These are phyloP conservation scores for Sphaerosporella brunnea DNA, from an alignment of 495 filamentous ascomycete species.

Conservation along the genomic window DNA sequence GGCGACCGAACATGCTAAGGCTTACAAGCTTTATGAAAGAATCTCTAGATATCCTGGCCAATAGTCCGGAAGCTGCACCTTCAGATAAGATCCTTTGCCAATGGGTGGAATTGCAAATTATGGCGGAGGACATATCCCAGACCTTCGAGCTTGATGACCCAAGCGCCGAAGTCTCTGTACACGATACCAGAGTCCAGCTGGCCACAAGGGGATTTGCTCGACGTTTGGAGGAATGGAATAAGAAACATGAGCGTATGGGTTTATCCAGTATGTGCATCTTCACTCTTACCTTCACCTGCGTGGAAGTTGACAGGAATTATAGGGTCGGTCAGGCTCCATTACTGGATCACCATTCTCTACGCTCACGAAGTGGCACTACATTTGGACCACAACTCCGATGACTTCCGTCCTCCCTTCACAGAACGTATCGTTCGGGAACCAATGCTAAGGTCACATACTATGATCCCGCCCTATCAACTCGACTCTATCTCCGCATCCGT, in stretches of 20 bases:
- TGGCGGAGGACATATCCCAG: slow-evolving; percentile 62
- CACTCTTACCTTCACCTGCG: not conserved
- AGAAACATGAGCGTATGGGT: not conserved
- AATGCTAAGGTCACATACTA: slow-evolving; percentile 24
- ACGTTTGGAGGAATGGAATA: slow-evolving; percentile 51
- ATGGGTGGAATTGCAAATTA: slow-evolving; percentile 56
- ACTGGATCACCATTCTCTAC: slow-evolving; percentile 55
- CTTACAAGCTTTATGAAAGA: slow-evolving; percentile 79
- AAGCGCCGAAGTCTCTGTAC: slow-evolving; percentile 42
- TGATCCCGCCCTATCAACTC: slow-evolving; percentile 46
- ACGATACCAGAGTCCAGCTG: slow-evolving; percentile 57
- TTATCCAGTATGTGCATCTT: not conserved
- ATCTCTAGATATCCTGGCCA: slow-evolving; percentile 55
- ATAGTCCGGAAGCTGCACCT: slow-evolving; percentile 47
- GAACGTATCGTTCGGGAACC: slow-evolving; percentile 30
- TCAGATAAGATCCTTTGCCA: slow-evolving; percentile 59
- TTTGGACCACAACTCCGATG: slow-evolving; percentile 46
- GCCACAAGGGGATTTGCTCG: slow-evolving; percentile 58
- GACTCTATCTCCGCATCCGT: slow-evolving; percentile 55
- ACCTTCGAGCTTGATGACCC: slow-evolving; percentile 66
- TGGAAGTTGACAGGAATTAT: not conserved
- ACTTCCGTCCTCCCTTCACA: slow-evolving; percentile 36
- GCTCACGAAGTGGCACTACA: slow-evolving; percentile 78
- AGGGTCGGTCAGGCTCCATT: slow-evolving; percentile 42
- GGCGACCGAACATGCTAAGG: slow-evolving; percentile 63